Conservation (phyloP, 129 eudicot species). For the Daucus carota region DH1_v3.0 NC_030385.2:8507001-8507500, state of each 20-base stretch:
- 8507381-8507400: no score
- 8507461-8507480: neutral
- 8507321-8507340: neutral
- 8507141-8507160: neutral
- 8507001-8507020: neutral
- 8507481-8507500: neutral
- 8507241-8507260: neutral
- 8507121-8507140: neutral
- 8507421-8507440: neutral
- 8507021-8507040: neutral
- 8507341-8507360: neutral
- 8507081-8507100: neutral
- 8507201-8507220: neutral
- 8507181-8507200: neutral
- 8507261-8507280: neutral
- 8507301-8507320: neutral
- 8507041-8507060: neutral
- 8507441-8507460: neutral
- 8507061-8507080: neutral
- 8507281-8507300: neutral
- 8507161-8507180: neutral
- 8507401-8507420: neutral
- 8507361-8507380: neutral
- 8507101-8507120: neutral
- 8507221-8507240: neutral